Evolutionary conservation across 176 grass and related monocot genomes (phyloP).

Genomic region (Oryza australiensis): DNA sequence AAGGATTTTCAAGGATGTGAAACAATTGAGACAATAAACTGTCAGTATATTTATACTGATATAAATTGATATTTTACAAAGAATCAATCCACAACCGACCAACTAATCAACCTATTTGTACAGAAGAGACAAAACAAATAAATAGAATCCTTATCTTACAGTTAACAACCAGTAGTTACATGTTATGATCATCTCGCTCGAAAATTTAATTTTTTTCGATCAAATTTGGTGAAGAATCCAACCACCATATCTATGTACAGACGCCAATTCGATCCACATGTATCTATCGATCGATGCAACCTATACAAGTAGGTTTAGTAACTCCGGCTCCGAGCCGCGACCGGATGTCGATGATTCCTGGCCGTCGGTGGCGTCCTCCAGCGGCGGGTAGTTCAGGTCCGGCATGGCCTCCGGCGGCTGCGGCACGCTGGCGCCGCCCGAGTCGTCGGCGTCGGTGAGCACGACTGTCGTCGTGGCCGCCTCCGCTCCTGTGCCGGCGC

Average conservation of each 20-base stretch:
- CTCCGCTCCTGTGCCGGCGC: constrained; percentile 58
- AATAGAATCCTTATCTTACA: not conserved
- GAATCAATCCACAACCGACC: not conserved
- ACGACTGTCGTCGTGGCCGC: not conserved
- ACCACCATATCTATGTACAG: not conserved
- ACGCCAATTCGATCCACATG: not conserved
- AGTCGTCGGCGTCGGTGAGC: not conserved
- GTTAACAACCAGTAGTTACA: not conserved
- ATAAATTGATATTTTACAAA: not conserved
- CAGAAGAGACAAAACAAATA: not conserved
- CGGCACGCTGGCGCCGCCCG: not conserved
- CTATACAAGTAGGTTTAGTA: constrained; percentile 44
- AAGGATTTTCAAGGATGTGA: not conserved
- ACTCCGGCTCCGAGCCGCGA: not conserved
- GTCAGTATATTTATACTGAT: not conserved
- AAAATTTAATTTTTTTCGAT: not conserved
- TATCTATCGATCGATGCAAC: not conserved
- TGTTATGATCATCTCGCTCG: not conserved
- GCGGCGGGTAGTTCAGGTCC: constrained; percentile 52
- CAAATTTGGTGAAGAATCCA: not conserved
- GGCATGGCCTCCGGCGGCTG: constrained; percentile 36
- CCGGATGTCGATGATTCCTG: not conserved
- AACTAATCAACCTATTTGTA: not conserved
- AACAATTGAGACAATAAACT: not conserved
- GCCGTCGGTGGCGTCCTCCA: constrained; percentile 31